These are phyloP conservation scores for Aureobasidium sp. DNA, from an alignment of 2,329 filamentous ascomycete species.

Conservation along the genomic window DNA sequence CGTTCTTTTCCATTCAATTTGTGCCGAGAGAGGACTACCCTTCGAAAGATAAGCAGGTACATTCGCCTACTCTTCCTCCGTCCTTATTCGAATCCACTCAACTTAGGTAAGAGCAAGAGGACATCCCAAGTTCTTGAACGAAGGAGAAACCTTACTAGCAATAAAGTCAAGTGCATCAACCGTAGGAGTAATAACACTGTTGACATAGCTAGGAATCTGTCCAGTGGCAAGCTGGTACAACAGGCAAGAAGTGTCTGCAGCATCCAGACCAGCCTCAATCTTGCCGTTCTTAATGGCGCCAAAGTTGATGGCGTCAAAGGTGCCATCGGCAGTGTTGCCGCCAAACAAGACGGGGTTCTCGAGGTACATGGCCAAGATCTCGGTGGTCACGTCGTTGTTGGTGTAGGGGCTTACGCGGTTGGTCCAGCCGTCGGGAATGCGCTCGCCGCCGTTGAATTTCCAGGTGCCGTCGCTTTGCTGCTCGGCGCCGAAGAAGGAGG, in stretches of 20 bases:
- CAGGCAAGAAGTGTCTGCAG: conserved; percentile 32
- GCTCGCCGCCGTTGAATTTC: conserved; percentile 32
- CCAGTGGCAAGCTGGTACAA: conserved; percentile 39
- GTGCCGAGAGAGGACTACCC: background rate
- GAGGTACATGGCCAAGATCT: conserved; percentile 38
- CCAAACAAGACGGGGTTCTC: conserved; percentile 39
- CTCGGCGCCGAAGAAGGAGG: conserved; percentile 37
- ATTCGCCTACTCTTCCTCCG: conserved; percentile 17
- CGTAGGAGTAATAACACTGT: conserved; percentile 32
- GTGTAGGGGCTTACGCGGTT: conserved; percentile 32
- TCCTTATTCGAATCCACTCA: conserved; percentile 17
- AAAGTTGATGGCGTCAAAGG: conserved; percentile 35
- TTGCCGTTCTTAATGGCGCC: conserved; percentile 35
- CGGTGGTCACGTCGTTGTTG: conserved; percentile 29
- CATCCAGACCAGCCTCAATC: conserved; percentile 24
- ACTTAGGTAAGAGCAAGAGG: conserved; percentile 25
- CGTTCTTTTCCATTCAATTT: background rate
- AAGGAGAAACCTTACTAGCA: conserved; percentile 26
- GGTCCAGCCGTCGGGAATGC: conserved; percentile 38
- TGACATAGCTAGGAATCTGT: conserved; percentile 32
- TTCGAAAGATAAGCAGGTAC: background rate
- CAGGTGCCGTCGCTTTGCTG: conserved; percentile 34
- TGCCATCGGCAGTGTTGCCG: conserved; percentile 34
- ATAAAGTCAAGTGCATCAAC: conserved; percentile 30
- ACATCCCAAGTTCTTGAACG: conserved; percentile 32